phyloP scores from a whole-genome alignment of 768 basidiomycete species.

The Lentinula guzmanii region DNA sequence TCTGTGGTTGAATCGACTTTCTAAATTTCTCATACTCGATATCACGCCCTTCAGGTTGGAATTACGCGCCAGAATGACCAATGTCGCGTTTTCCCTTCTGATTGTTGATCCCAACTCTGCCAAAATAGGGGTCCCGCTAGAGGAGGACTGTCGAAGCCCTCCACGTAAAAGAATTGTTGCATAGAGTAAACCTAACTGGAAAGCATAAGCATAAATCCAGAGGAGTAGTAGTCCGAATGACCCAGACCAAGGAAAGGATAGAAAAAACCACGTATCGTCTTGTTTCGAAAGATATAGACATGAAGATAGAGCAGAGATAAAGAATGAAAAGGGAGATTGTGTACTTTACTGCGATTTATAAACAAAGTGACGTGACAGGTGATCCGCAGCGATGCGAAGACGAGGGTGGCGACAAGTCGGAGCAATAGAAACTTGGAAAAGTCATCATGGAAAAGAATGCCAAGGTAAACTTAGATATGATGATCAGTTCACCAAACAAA shows the following conservation, averaged over 20 bases:
- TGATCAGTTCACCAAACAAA: too few species aligned
- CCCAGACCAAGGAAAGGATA: background rate
- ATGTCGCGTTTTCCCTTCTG: slow-evolving; percentile 7
- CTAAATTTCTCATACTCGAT: slow-evolving; percentile 53
- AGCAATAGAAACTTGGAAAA: too few species aligned
- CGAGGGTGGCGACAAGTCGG: too few species aligned
- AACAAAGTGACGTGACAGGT: too few species aligned
- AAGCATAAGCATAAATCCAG: background rate
- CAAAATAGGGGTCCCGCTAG: background rate
- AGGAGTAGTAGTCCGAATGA: background rate
- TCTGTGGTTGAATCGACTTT: slow-evolving; percentile 60
- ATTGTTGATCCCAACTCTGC: background rate
- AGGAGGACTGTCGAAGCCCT: background rate
- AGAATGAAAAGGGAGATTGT: background rate
- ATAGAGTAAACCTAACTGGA: background rate
- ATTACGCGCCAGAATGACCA: slow-evolving; percentile 42
- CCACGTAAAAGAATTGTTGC: background rate
- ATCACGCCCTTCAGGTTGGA: slow-evolving; percentile 42
- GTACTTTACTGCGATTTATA: too few species aligned
- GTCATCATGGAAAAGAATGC: too few species aligned
- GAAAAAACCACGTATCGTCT: background rate
- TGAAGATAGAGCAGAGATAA: background rate
- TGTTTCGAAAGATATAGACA: background rate
- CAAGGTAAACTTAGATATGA: too few species aligned
- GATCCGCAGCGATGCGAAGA: too few species aligned